Base-by-base conservation (phyloP, 1,139 yeast species). In the Suhomyces maxii region DNA sequence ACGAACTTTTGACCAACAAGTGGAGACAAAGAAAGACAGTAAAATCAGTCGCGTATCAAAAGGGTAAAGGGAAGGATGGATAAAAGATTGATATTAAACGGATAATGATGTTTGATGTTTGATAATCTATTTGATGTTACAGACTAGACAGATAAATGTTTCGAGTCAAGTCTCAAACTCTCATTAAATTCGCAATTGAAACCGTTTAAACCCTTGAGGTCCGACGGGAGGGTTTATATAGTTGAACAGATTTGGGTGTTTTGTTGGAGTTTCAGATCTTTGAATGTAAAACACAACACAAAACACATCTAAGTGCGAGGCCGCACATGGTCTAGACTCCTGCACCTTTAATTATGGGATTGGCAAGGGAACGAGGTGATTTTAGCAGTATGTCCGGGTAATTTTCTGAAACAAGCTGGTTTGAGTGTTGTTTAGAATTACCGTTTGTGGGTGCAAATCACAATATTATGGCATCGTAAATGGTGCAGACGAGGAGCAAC, bases 281-380 rank as follows among this genome's bases (percentile, higher is more conserved):
- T 49, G 53, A 50, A 53, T 54, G 52, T 55, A 48, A 55, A 55
- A 55, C 59, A 42, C 37, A 28, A 25, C 55, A 49, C 54, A 52
- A 54, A 54, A 42, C 42, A 25, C 36, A 26, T 37, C 28, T 30
- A 6, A 18, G 47, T 38, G 43, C 14, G 13, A 18, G 32, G 31
- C 31, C 33, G 39, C 25, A 39, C 41, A 14, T 14, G 40, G 36
- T 40, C 46, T 40, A 36, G 46, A 40, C 40, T 18, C 23, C 42
- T 23, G 30, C n/a, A 18, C 37, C 26, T 30, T 30, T 37, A 10
- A 31, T 37, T 18, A 25, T 25, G 36, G 10, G 33, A 37, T 37
- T 33, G 32, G 33, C 37, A 32, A 36, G 7, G 11, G 34, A 28
- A 28, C 9, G 11, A 28, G 31, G 31, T 9, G 32, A 12, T n/a